These are phyloP conservation scores for Suhomyces tanzawaensis DNA, from an alignment of 805 yeast genomes.

Conservation along the genomic window DNA sequence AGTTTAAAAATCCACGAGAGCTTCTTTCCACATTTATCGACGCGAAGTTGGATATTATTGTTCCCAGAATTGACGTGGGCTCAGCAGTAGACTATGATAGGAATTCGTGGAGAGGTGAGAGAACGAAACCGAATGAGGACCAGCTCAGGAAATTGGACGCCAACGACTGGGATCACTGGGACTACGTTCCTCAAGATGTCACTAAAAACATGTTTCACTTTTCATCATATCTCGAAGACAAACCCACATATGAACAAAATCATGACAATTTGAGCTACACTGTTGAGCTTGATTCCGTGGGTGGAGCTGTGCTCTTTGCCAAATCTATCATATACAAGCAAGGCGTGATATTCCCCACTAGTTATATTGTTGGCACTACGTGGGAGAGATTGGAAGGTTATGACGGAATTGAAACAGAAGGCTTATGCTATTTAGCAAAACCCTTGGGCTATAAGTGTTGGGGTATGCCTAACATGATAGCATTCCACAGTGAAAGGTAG, in stretches of 20 bases:
- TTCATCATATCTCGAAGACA: slow-evolving; percentile 14
- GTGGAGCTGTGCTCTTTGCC: slow-evolving; percentile 49
- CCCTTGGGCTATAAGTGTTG: slow-evolving; percentile 45
- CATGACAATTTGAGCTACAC: slow-evolving; percentile 10
- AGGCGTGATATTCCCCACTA: slow-evolving; percentile 47
- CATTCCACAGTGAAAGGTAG: slow-evolving; percentile 33
- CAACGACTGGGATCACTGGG: slow-evolving; percentile 29
- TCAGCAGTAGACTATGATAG: slow-evolving; percentile 32
- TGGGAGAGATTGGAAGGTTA: slow-evolving; percentile 49
- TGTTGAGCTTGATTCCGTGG: slow-evolving; percentile 46
- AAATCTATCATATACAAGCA: slow-evolving; percentile 44
- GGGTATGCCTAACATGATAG: slow-evolving; percentile 49
- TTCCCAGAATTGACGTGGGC: slow-evolving; percentile 31
- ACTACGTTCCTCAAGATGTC: slow-evolving; percentile 34
- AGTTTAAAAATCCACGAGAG: slow-evolving; percentile 19
- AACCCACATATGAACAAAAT: slow-evolving; percentile 6
- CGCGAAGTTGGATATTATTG: slow-evolving; percentile 33
- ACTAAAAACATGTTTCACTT: slow-evolving; percentile 29
- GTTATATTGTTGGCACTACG: slow-evolving; percentile 44
- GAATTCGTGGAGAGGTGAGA: slow-evolving; percentile 41
- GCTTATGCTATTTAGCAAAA: slow-evolving; percentile 48
- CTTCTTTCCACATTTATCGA: slow-evolving; percentile 22
- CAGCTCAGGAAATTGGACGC: slow-evolving; percentile 27
- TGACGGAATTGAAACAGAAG: slow-evolving; percentile 57
- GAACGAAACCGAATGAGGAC: slow-evolving; percentile 30